Evolutionary conservation across 106 monocot genomes (phyloP).

Genomic region (Allium fistulosum): DNA sequence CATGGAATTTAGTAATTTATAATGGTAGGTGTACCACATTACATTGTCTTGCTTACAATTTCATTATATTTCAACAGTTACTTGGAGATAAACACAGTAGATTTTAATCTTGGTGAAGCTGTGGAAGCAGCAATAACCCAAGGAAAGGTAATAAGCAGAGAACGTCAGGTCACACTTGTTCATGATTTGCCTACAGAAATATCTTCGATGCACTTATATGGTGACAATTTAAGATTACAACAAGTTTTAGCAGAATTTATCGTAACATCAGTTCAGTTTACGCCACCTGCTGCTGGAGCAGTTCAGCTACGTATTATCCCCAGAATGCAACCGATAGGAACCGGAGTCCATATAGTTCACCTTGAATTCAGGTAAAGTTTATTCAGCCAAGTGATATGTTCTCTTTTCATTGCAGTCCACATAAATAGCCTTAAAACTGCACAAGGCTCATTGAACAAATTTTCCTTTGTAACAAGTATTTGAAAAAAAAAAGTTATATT

Average conservation of each 20-base stretch:
- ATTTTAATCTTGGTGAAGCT: slow-evolving; percentile 67
- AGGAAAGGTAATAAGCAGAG: slow-evolving; percentile 53
- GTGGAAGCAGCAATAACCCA: slow-evolving; percentile 63
- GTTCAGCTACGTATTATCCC: slow-evolving; percentile 49
- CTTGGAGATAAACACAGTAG: slow-evolving; percentile 50
- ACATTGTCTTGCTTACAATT: no score
- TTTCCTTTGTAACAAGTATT: no score
- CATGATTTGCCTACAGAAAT: slow-evolving; percentile 59
- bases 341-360: slow-evolving; percentile 62
- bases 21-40: no score
- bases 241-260: slow-evolving; percentile 74
- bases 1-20: no score
- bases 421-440: no score
- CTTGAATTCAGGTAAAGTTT: slow-evolving; percentile 59
- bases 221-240: slow-evolving; percentile 81
- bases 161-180: slow-evolving; percentile 39
- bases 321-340: slow-evolving; percentile 46
- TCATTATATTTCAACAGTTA: slow-evolving; percentile 42
- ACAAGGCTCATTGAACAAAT: no score
- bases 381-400: no score
- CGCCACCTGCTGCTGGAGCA: slow-evolving; percentile 42
- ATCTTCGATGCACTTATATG: slow-evolving; percentile 61
- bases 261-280: slow-evolving; percentile 55
- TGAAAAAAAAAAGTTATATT: no score
- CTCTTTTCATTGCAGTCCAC: no score